These are phyloP conservation scores for Boletus vermiculosoides DNA, from an alignment of 768 basidiomycete species.

Conservation along the genomic window DNA sequence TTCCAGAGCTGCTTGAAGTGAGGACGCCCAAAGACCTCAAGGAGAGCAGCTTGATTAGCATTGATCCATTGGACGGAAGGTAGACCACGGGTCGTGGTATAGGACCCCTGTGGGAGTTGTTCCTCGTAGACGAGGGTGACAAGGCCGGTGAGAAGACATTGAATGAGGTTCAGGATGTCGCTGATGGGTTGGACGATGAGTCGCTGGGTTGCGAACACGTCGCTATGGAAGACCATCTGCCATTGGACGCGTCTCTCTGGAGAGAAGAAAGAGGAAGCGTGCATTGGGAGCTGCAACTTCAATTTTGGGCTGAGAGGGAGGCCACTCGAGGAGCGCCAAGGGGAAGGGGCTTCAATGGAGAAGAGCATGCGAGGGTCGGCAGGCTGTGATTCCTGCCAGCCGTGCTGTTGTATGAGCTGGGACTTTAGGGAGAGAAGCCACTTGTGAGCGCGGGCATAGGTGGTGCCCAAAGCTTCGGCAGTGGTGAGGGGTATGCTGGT, in stretches of 20 bases:
- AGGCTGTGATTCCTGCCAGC: conserved; percentile 61
- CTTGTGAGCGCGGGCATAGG: conserved; percentile 77
- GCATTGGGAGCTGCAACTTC: conserved; percentile 69
- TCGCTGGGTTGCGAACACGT: conserved; percentile 68
- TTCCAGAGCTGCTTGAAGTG: conserved; percentile 72
- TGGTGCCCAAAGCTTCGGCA: conserved; percentile 76
- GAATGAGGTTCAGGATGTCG: conserved; percentile 66
- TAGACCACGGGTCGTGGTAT: conserved; percentile 74
- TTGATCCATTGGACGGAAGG: conserved; percentile 78
- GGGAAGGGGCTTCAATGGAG: conserved; percentile 73
- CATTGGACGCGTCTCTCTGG: conserved; percentile 82
- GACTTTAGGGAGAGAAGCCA: conserved; percentile 65
- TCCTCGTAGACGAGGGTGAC: conserved; percentile 76
- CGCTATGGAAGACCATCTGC: conserved; percentile 87
- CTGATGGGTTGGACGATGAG: conserved; percentile 67
- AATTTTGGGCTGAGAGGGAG: conserved; percentile 75
- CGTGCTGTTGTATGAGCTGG: conserved; percentile 64
- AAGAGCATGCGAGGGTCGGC: conserved; percentile 74
- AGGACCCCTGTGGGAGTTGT: conserved; percentile 62
- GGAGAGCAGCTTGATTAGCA: conserved; percentile 62
- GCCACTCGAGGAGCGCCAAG: conserved; percentile 73
- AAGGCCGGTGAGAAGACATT: conserved; percentile 71
- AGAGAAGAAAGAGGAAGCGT: conserved; percentile 83
- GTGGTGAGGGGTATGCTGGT: conserved; percentile 81
- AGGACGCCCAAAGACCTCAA: conserved; percentile 69